phyloP scores from a whole-genome alignment of 1,284 basidiomycete genomes.

The Coniophora puteana region DNA sequence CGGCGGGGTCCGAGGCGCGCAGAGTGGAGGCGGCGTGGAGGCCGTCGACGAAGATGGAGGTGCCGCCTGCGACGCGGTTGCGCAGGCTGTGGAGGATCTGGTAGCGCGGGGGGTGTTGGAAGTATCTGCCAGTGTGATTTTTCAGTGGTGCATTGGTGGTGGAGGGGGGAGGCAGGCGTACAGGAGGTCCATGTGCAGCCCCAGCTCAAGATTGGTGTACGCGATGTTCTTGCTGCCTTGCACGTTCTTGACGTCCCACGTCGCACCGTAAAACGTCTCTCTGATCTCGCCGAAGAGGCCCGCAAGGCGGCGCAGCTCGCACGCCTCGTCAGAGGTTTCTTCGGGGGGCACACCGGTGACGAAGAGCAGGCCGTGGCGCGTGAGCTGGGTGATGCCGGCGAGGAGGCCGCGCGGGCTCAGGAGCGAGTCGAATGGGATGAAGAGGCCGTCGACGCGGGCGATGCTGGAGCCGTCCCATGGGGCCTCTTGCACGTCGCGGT shows the following conservation, averaged over 20 bases:
- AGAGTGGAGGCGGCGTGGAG: constrained; percentile 65
- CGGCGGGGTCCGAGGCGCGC: constrained; percentile 42
- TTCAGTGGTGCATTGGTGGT: background rate
- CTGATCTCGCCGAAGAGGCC: constrained; percentile 73
- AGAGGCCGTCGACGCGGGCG: constrained; percentile 35
- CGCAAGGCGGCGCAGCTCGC: constrained; percentile 67
- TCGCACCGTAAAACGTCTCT: constrained; percentile 86
- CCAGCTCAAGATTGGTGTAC: constrained; percentile 89
- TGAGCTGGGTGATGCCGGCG: constrained; percentile 51
- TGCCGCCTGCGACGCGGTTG: constrained; percentile 82
- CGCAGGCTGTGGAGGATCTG: constrained; percentile 89
- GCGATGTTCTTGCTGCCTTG: constrained; percentile 86
- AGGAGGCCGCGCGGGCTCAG: constrained; percentile 40
- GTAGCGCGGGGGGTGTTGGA: constrained; percentile 85
- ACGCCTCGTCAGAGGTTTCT: constrained; percentile 50
- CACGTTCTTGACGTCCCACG: constrained; percentile 88
- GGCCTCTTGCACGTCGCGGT: constrained; percentile 31
- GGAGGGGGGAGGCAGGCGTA: constrained; percentile 35
- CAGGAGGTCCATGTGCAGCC: constrained; percentile 91
- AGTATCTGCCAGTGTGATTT: constrained; percentile 58
- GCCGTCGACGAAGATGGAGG: constrained; percentile 87
- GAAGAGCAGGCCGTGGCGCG: constrained; percentile 53
- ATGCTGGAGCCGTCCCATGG: constrained; percentile 38
- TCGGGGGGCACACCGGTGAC: constrained; percentile 55
- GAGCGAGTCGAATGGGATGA: constrained; percentile 47